Evolutionary conservation across 768 basidiomycete species (phyloP).

Genomic region (Collybiopsis confluens): DNA sequence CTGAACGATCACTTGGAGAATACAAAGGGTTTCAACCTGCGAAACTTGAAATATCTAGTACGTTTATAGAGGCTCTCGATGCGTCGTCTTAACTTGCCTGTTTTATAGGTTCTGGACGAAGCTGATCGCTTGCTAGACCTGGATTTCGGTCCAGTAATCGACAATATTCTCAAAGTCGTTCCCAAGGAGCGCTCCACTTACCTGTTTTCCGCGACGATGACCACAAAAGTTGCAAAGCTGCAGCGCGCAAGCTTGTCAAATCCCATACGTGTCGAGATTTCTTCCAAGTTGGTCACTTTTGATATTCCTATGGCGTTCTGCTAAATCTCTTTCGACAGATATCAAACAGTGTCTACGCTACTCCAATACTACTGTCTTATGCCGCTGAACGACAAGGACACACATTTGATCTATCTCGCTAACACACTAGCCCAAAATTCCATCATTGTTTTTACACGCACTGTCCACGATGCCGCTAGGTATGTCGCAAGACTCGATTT

Average conservation of each 20-base stretch:
- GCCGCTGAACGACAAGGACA: slow-evolving; percentile 88
- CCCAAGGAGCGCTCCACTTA: slow-evolving; percentile 63
- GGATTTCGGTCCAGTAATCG: slow-evolving; percentile 64
- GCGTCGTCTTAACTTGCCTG: slow-evolving; percentile 59
- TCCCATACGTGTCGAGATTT: slow-evolving; percentile 60
- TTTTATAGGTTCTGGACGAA: slow-evolving; percentile 29
- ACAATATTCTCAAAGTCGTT: slow-evolving; percentile 63
- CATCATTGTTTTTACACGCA: slow-evolving; percentile 94
- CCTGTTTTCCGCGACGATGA: slow-evolving; percentile 70
- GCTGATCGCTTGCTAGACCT: slow-evolving; percentile 57
- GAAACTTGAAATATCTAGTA: slow-evolving; percentile 6
- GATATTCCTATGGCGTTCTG: slow-evolving; percentile 16
- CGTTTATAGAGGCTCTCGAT: background rate
- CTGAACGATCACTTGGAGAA: slow-evolving; percentile 67
- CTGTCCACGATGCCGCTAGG: slow-evolving; percentile 90
- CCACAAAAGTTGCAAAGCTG: slow-evolving; percentile 66
- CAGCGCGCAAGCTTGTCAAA: slow-evolving; percentile 59
- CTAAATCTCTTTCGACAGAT: slow-evolving; percentile 45
- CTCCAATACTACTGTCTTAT: slow-evolving; percentile 95
- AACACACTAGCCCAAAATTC: slow-evolving; percentile 90
- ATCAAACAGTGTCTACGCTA: slow-evolving; percentile 93
- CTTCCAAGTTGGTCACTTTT: slow-evolving; percentile 46
- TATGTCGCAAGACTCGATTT: slow-evolving; percentile 17
- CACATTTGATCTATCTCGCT: slow-evolving; percentile 82
- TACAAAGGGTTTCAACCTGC: slow-evolving; percentile 7